phyloP scores from a whole-genome alignment of 208 protist genomes.

The Wallacemonas sp. region DNA sequence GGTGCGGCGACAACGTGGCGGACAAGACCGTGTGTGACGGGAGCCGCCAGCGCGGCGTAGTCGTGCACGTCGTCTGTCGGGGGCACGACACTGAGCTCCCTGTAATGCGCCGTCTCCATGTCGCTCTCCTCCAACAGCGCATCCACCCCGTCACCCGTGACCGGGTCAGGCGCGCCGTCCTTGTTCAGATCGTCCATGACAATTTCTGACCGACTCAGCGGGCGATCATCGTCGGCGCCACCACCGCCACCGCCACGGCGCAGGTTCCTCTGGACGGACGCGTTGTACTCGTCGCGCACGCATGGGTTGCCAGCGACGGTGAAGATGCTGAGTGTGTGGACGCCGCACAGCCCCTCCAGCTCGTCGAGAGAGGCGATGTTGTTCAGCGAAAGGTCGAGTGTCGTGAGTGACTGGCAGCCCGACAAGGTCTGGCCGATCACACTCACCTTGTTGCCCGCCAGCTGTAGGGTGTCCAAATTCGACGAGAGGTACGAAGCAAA shows the following conservation, averaged over 20 bases:
- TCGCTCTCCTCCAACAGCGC: constrained; percentile 7
- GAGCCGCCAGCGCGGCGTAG: constrained; percentile 33
- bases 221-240: not conserved
- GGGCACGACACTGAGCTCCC: constrained; percentile 11
- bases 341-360: constrained; percentile 21
- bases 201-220: constrained; percentile 27
- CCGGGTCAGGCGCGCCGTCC: not conserved
- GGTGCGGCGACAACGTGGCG: constrained; percentile 26
- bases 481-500: constrained; percentile 50
- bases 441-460: constrained; percentile 56
- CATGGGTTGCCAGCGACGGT: constrained; percentile 46
- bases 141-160: not conserved
- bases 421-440: constrained; percentile 35
- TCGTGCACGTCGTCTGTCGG: constrained; percentile 17
- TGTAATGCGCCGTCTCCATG: constrained; percentile 8
- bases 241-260: not conserved
- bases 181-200: constrained; percentile 23
- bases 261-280: not conserved
- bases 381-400: constrained; percentile 47
- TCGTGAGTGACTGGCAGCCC: constrained; percentile 31
- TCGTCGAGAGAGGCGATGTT: constrained; percentile 34
- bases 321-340: constrained; percentile 38
- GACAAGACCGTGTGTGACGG: constrained; percentile 29
- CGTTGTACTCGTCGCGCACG: not conserved
- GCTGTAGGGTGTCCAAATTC: constrained; percentile 55